Conservation (phyloP, 2,329 filamentous ascomycete genomes). For the Fusarium miscanthi region DNA sequence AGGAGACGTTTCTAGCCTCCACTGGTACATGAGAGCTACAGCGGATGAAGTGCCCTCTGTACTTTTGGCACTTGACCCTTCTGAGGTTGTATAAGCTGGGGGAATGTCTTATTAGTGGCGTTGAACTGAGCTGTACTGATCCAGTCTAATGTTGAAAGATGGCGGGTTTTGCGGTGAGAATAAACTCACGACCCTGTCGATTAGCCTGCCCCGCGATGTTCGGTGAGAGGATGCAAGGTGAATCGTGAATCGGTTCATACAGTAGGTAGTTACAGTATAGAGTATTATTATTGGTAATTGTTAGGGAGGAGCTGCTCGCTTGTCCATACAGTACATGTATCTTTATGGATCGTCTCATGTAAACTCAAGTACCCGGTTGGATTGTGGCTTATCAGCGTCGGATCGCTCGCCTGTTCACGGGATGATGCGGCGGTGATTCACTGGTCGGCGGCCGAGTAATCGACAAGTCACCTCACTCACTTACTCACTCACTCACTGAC, state of each 20-base stretch:
- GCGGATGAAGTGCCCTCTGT: constrained; percentile 1
- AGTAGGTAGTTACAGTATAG: constrained; percentile 5
- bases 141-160: constrained; percentile 8
- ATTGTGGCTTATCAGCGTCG: constrained; percentile 45
- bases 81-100: constrained; percentile 18
- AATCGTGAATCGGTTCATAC: background rate
- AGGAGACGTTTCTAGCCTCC: constrained; percentile 5
- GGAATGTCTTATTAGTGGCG: constrained; percentile 30
- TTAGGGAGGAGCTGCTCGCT: background rate
- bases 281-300: background rate
- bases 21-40: constrained; percentile 35
- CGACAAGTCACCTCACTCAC: constrained; percentile 43
- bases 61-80: constrained; percentile 29
- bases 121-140: background rate
- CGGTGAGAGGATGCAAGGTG: constrained; percentile 15
- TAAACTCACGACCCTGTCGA: constrained; percentile 37
- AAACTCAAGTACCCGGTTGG: constrained; percentile 29
- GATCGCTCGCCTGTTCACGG: constrained; percentile 44
- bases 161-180: constrained; percentile 28
- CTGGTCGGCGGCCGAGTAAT: constrained; percentile 38
- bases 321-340: constrained; percentile 15
- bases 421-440: constrained; percentile 49
- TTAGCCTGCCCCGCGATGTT: constrained; percentile 37
- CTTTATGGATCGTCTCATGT: constrained; percentile 7
- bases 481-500: constrained; percentile 16